phyloP scores from a whole-genome alignment of 768 basidiomycete species.

The Rhodocollybia butyracea region DNA sequence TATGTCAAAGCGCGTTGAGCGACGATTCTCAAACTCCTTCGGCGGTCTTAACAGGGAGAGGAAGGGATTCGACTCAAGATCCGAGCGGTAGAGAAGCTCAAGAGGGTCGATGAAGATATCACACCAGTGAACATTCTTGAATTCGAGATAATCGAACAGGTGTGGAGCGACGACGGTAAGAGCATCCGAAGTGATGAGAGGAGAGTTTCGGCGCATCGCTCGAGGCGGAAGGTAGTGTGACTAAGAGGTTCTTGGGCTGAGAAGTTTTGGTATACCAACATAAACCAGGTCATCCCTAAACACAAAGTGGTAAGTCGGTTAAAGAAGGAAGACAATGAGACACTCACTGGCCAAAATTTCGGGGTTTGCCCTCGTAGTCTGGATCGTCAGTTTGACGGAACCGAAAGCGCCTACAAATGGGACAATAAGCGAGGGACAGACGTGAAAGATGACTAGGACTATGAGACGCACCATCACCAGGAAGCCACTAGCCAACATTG shows the following conservation, averaged over 20 bases:
- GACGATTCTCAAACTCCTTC: neutral
- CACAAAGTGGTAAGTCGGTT: neutral
- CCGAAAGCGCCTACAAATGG: neutral
- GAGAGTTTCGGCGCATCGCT: neutral
- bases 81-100: slow-evolving; percentile 31
- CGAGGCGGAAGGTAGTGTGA: neutral
- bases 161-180: neutral
- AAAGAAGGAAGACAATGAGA: neutral
- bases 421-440: neutral
- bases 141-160: slow-evolving; percentile 24
- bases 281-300: neutral
- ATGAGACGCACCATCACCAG: neutral
- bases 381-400: neutral
- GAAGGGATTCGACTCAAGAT: slow-evolving; percentile 14
- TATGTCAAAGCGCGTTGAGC: neutral
- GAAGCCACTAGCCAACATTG: too few species aligned
- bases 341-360: neutral
- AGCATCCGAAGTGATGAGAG: neutral
- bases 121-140: slow-evolving; percentile 25
- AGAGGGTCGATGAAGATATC: slow-evolving; percentile 34
- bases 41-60: neutral
- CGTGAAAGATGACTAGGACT: neutral
- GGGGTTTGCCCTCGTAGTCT: neutral
- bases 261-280: neutral
- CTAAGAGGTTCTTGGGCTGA: too few species aligned